Evolutionary conservation across 805 yeast species (phyloP), one percentile per base, ranked within the genome.

Genomic region (Candida nemodendra): DNA sequence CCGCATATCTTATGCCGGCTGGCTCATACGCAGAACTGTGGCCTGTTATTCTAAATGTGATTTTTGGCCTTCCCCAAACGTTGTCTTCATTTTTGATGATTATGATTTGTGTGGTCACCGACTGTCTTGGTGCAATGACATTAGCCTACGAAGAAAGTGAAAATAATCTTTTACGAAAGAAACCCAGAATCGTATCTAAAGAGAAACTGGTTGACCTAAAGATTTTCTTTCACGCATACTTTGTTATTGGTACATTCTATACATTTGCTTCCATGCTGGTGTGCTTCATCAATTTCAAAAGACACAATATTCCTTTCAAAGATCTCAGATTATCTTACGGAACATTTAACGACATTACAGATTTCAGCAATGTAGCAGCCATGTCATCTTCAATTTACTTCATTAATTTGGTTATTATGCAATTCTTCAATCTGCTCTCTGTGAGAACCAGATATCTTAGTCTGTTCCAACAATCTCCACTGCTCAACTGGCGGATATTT

Each of bases 11-110:
- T 39, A 53, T 74, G 38, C 78, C 79, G n/a, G 79, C 78, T 27
- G 79, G 79, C 19, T 58, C 69, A 12, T 74, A 51, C 49, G 63
- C 76, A 29, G 78, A 74, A 51, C 58, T 74, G 22, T 73, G 78
- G 78, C 68, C 78, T 0, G 70, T 74, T 3, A 45, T 74, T 19
- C 44, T 71, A 38, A 74, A 69, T 45, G 62, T 72, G 4, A 53
- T 70, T n/a, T 69, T 69, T 50, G 78, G 78, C 8, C 46, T 69
- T 38, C 79, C 79, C 2, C 77, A 69, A 50, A 59, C 66, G 49
- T 52, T 74, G 29, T 68, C 76, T 2, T 69, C 76, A 4, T 71
- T 73, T 54, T 54, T 59, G 39, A 74, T 74, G 78, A 72, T 74
- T 40, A 63, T 73, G n/a, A 71, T 74, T 36, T 67, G 69, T 46